A percentile compares a stretch with the other conserved stretches of the same genome.
phyloP scores from a whole-genome alignment of 2,329 filamentous ascomycete genomes.

The Calonectria leucothoes region DNA sequence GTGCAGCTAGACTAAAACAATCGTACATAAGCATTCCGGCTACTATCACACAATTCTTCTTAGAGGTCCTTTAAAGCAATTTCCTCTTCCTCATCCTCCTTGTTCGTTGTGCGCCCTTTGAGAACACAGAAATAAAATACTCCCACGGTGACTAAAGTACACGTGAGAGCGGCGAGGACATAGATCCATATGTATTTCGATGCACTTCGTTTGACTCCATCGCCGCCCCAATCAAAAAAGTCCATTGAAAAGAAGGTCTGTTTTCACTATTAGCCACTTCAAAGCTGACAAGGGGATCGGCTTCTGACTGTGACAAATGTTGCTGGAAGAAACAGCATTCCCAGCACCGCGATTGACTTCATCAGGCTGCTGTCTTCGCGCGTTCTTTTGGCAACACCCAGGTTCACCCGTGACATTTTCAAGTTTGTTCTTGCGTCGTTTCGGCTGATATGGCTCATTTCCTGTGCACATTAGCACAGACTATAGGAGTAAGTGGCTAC shows the following conservation, averaged over 20 bases:
- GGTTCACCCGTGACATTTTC: slow-evolving; percentile 16
- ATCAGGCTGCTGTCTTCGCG: slow-evolving; percentile 29
- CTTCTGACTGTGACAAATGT: slow-evolving; percentile 41
- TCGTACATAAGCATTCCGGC: background rate
- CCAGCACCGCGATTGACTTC: slow-evolving; percentile 30
- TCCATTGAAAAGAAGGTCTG: slow-evolving; percentile 7
- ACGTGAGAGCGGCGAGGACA: background rate
- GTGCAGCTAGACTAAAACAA: background rate
- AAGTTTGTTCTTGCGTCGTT: slow-evolving; percentile 23
- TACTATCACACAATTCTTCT: background rate
- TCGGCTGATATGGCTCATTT: slow-evolving; percentile 12
- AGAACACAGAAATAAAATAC: background rate
- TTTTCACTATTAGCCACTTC: background rate
- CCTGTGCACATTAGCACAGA: background rate
- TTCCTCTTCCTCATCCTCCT: background rate
- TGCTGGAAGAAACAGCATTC: slow-evolving; percentile 42
- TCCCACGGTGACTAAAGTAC: background rate
- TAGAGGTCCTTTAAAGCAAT: background rate
- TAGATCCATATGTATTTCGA: background rate
- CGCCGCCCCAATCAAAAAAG: background rate
- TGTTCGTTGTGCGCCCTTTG: background rate
- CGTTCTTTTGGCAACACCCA: slow-evolving; percentile 23
- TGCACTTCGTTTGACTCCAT: background rate
- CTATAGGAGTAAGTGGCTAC: too few species aligned
- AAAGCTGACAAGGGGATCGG: too few species aligned